Base-by-base conservation (phyloP, 805 yeast genomes). In the Myxozyma udenii region DNA sequence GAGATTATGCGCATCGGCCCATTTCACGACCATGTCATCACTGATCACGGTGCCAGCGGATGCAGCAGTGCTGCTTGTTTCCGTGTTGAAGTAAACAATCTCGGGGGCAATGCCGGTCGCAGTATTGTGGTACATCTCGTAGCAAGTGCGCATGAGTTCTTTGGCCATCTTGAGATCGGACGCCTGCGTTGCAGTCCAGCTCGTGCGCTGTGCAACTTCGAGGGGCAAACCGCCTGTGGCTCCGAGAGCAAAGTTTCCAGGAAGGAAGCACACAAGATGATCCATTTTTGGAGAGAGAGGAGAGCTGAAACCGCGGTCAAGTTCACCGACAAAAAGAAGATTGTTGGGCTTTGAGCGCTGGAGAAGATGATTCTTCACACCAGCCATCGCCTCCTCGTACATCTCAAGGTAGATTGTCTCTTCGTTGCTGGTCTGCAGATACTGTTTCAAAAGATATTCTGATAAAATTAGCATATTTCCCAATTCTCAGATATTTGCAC, bases 251-350 rank as follows among this genome's bases (percentile, higher is more conserved):
- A 90, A 77, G 55, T 86, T 75, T 0, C 96, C 96, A 50, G 96
- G 95, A 64, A 86, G 79, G 68, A 88, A 89, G 67, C 97, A 90
- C 23, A 88, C 96, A 53, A 87, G 72, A 69, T 90, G 96, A 66
- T 90, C 96, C 95, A 90, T 87, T 65, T 87, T 88, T 16, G 81
- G 71, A 14, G 84, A 78, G 14, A 84, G 67, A 2, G 73, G 69
- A 0, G 84, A 82, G 22, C 44, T 54, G n/a, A 87, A 61, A 9
- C 96, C 96, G 25, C 68, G 60, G 21, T 84, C 86, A 45, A 80
- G 75, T 67, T 90, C 97, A 9, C 95, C 95, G 51, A 89, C 74
- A 63, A 75, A 90, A 0, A 84, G 75, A 22, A 85, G 71, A 2
- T 46, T 46, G 60, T 70, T 78, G 3, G 95, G 95, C 33, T 67